These are phyloP conservation scores for Knoxdaviesia proteae DNA, from an alignment of 2,329 filamentous ascomycete species.

Conservation along the genomic window DNA sequence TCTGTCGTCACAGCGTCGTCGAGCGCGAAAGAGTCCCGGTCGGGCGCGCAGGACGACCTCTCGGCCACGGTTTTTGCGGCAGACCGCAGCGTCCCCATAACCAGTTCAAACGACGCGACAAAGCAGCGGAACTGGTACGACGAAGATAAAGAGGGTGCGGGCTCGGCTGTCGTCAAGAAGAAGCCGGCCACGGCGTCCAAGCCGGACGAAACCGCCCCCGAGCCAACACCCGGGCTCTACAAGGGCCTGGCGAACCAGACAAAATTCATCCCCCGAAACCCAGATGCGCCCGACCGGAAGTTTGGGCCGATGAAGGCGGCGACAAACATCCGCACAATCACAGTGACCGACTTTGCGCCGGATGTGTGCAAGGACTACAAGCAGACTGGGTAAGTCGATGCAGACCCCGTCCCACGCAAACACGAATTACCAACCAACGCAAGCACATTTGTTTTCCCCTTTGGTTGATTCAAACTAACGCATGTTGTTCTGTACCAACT, in stretches of 20 bases:
- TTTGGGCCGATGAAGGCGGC: constrained; percentile 78
- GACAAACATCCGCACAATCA: constrained; percentile 78
- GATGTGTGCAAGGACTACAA: constrained; percentile 95
- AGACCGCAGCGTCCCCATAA: constrained; percentile 40
- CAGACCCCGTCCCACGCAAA: too few species aligned
- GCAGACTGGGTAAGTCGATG: constrained; percentile 35
- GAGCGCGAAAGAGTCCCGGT: not conserved
- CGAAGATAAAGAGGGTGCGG: constrained; percentile 44
- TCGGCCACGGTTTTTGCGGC: constrained; percentile 34
- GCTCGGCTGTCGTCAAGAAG: constrained; percentile 13
- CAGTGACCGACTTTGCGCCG: constrained; percentile 72
- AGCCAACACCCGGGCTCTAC: constrained; percentile 40
- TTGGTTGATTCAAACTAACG: not conserved
- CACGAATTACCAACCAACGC: too few species aligned
- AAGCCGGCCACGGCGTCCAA: constrained; percentile 17
- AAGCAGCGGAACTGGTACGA: constrained; percentile 83
- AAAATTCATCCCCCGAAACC: constrained; percentile 63
- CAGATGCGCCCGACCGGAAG: constrained; percentile 44
- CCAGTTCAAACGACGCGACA: constrained; percentile 65
- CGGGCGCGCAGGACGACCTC: constrained; percentile 16
- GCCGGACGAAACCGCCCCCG: constrained; percentile 16
- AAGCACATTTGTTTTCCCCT: too few species aligned
- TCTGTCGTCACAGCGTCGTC: not conserved
- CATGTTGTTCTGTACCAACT: constrained; percentile 17
- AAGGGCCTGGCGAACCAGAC: constrained; percentile 53